Conservation (phyloP, 345 rosid species). For the Bruguiera parviflora region DNA sequence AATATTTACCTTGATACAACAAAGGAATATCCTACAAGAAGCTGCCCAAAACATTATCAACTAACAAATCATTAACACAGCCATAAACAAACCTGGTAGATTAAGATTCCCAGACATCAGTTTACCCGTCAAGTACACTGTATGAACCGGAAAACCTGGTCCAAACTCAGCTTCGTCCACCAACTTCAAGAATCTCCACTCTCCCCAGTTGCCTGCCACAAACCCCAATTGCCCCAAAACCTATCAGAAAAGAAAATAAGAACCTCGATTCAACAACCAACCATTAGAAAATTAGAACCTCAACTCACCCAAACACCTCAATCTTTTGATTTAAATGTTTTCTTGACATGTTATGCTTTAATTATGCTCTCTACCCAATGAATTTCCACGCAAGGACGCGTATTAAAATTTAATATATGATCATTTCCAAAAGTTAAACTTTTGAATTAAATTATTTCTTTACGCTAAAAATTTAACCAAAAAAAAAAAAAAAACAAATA, state of each 20-base stretch:
- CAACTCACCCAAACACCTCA: no score
- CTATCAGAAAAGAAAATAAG: slow-evolving; percentile 29
- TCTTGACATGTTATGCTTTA: no score
- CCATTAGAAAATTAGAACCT: no score
- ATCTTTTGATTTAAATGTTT: no score
- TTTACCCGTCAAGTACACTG: slow-evolving; percentile 52
- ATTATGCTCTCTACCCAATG: no score
- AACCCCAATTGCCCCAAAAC: slow-evolving; percentile 51
- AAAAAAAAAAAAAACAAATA: neutral
- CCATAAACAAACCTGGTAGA: slow-evolving; percentile 42
- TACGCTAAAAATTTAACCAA: no score
- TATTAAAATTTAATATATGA: no score
- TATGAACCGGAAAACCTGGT: slow-evolving; percentile 49
- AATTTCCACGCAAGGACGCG: no score
- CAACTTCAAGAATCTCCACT: slow-evolving; percentile 56
- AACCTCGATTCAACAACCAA: neutral
- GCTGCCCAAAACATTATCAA: neutral
- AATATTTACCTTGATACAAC: neutral
- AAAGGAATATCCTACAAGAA: neutral
- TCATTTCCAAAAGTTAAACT: no score
- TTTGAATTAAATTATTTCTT: no score
- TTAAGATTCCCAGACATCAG: slow-evolving; percentile 21
- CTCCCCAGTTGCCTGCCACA: slow-evolving; percentile 36
- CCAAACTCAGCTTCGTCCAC: slow-evolving; percentile 84
- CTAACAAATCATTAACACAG: neutral